phyloP scores from a whole-genome alignment of 768 basidiomycete genomes.

The Rickenella mellea region DNA sequence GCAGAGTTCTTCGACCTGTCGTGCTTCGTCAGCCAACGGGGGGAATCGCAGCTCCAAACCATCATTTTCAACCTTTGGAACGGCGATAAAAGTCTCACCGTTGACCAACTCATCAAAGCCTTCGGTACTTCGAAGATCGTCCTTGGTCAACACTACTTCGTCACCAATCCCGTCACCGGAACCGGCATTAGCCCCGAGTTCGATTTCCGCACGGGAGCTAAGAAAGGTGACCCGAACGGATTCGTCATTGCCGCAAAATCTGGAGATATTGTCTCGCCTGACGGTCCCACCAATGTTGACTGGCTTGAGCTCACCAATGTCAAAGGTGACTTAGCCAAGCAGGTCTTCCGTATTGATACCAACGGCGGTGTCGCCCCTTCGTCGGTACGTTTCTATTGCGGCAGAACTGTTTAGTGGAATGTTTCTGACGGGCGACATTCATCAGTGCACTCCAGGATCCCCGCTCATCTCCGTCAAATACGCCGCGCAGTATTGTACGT shows the following conservation, averaged over 20 bases:
- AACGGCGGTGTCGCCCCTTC: conserved; percentile 45
- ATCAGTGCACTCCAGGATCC: conserved; percentile 25
- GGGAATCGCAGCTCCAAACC: conserved; percentile 4
- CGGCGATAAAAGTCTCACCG: conserved; percentile 1
- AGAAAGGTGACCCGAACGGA: conserved; percentile 31
- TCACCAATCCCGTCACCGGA: conserved; percentile 33
- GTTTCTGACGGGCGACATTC: not conserved
- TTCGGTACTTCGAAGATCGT: conserved; percentile 11
- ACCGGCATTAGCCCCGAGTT: conserved; percentile 38
- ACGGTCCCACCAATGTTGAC: conserved; percentile 35
- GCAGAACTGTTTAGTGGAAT: not conserved
- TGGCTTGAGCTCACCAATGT: conserved; percentile 43
- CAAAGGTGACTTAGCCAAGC: conserved; percentile 37
- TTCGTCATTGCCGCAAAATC: conserved; percentile 38
- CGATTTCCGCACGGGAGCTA: conserved; percentile 40
- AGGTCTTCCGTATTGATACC: conserved; percentile 45
- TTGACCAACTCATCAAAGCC: conserved; percentile 7
- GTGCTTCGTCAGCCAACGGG: conserved; percentile 27
- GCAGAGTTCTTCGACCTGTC: conserved; percentile 48
- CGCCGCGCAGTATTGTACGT: conserved; percentile 42
- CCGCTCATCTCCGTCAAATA: conserved; percentile 39
- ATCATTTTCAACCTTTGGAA: conserved; percentile 13
- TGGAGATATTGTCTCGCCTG: conserved; percentile 32
- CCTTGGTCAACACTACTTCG: conserved; percentile 50
- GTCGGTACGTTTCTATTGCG: conserved; percentile 22